Conservation (phyloP, 2,329 filamentous ascomycete genomes). For the Colletotrichum agaves region DNA sequence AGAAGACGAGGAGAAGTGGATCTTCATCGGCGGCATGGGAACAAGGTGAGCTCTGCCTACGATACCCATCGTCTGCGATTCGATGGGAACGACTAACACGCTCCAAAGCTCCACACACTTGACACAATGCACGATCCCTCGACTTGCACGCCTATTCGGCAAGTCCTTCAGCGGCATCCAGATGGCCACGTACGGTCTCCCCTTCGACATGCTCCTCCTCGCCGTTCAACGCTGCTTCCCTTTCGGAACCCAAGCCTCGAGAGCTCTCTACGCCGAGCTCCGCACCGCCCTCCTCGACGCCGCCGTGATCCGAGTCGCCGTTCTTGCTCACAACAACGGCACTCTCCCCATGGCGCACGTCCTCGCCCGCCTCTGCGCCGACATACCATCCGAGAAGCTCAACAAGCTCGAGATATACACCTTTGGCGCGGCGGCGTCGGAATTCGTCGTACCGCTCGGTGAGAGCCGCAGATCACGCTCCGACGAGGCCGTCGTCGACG, state of each 20-base stretch:
- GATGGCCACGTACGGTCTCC: constrained; percentile 60
- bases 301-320: constrained; percentile 47
- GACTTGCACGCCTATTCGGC: constrained; percentile 49
- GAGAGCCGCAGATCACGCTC: constrained; percentile 38
- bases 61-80: not conserved
- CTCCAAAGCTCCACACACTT: constrained; percentile 44
- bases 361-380: constrained; percentile 50
- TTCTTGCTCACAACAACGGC: constrained; percentile 54
- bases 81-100: not conserved
- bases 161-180: constrained; percentile 61
- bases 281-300: constrained; percentile 49
- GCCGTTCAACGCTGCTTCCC: constrained; percentile 47
- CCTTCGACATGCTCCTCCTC: constrained; percentile 60
- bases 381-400: constrained; percentile 49
- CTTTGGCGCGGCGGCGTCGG: constrained; percentile 52
- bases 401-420: constrained; percentile 57
- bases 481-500: constrained; percentile 36
- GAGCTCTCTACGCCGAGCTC: constrained; percentile 49
- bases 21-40: constrained; percentile 49
- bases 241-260: constrained; percentile 44
- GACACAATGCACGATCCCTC: constrained; percentile 46
- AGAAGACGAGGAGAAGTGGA: constrained; percentile 47
- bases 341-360: constrained; percentile 49
- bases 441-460: constrained; percentile 50
- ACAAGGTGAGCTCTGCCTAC: constrained; percentile 42